Percentiles rank a stretch among this genome's conserved stretches.
Conservation (phyloP, 257 asterid genomes). For the Solanum medicagineum region DNA sequence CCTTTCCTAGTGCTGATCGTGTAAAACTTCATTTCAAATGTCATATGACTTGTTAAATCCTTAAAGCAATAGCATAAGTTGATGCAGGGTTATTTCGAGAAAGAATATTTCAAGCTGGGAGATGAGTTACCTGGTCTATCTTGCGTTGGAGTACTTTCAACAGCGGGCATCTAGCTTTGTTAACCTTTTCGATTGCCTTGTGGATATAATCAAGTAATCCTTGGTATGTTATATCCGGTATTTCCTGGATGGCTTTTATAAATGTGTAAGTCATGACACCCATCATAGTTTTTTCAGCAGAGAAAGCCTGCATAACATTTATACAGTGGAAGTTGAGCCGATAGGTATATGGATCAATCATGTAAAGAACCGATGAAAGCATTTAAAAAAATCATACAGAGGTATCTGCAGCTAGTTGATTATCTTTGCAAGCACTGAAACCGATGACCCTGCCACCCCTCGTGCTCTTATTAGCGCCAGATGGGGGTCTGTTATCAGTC, state of each 20-base stretch:
- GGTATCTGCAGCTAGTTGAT: constrained; percentile 70
- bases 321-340: neutral
- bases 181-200: constrained; percentile 24
- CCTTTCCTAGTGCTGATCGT: neutral
- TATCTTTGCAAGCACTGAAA: constrained; percentile 73
- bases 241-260: constrained; percentile 32
- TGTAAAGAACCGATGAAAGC: neutral
- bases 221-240: constrained; percentile 23
- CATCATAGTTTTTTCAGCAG: constrained; percentile 22
- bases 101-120: neutral
- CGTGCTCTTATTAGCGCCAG: constrained; percentile 36
- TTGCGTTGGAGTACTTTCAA: constrained; percentile 33
- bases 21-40: neutral
- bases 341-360: neutral
- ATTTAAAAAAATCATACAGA: constrained; percentile 23
- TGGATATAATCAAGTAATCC: constrained; percentile 32
- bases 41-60: neutral
- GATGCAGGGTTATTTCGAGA: neutral
- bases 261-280: constrained; percentile 69
- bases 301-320: constrained; percentile 28
- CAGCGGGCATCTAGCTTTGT: constrained; percentile 13
- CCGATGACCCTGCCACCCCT: constrained; percentile 57
- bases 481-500: constrained; percentile 38
- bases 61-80: neutral
- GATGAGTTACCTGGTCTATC: constrained; percentile 44